phyloP scores from a whole-genome alignment of 2,329 filamentous ascomycete genomes.

The Amauroascus niger region DNA sequence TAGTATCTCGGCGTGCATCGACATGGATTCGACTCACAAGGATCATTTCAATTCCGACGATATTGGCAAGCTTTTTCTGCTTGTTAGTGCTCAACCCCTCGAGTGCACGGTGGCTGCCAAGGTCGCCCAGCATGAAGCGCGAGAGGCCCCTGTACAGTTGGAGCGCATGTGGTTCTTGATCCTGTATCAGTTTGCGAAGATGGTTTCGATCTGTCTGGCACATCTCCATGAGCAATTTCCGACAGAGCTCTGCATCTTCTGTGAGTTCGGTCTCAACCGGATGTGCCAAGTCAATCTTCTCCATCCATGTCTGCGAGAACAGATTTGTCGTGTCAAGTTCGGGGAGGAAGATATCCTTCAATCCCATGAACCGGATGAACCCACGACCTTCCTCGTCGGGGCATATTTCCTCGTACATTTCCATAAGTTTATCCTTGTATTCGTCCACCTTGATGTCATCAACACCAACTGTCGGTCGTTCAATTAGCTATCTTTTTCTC shows the following conservation, averaged over 20 bases:
- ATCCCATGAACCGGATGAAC: not conserved
- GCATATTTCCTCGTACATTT: not conserved
- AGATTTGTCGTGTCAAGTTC: not conserved
- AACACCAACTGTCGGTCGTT: not conserved
- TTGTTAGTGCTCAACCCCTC: conserved; percentile 2
- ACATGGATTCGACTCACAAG: not conserved
- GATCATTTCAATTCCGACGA: conserved; percentile 4
- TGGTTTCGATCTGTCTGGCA: not conserved
- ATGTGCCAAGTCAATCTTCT: not conserved
- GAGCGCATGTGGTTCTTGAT: not conserved
- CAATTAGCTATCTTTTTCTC: not conserved
- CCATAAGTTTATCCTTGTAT: conserved; percentile 5
- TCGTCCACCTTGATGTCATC: conserved; percentile 3
- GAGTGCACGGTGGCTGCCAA: not conserved
- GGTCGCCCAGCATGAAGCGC: conserved; percentile 2
- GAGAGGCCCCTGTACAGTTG: conserved; percentile 1
- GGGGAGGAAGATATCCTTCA: not conserved
- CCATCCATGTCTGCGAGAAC: not conserved
- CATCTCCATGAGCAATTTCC: conserved; percentile 1
- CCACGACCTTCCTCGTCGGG: not conserved
- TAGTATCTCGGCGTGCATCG: no score
- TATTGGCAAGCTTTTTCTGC: conserved; percentile 1
- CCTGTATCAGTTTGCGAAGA: conserved; percentile 1
- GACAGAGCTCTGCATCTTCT: conserved; percentile 3
- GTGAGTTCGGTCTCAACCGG: not conserved